Percentiles rank a stretch among this genome's conserved stretches.
Conservation (phyloP, 1,284 basidiomycete species). For the Anthracocystis setariae region DNA sequence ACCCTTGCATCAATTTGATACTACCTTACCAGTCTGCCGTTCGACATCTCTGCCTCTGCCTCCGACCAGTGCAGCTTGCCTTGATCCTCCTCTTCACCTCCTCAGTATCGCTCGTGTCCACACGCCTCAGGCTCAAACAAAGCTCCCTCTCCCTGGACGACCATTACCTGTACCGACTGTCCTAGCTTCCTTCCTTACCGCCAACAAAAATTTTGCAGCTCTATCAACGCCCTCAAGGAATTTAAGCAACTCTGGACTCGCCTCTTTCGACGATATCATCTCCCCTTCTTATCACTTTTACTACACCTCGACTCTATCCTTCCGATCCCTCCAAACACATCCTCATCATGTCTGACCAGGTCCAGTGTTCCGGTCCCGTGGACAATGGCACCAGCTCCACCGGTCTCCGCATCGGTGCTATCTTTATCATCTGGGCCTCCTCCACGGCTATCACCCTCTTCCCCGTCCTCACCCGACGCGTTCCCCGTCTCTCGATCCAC, state of each 20-base stretch:
- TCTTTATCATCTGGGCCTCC: slow-evolving; percentile 82
- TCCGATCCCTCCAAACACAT: background rate
- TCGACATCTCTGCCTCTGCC: background rate
- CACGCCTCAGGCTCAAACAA: no score
- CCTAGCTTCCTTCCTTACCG: slow-evolving; percentile 3
- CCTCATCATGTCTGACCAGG: slow-evolving; percentile 30
- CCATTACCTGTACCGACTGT: slow-evolving; percentile 5
- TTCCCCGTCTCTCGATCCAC: slow-evolving; percentile 67
- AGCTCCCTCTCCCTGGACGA: slow-evolving; percentile 1
- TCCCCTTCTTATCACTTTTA: background rate
- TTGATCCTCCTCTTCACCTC: no score
- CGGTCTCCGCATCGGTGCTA: slow-evolving; percentile 74
- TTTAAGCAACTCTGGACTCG: background rate
- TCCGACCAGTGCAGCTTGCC: no score
- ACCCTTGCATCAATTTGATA: background rate
- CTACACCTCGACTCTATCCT: background rate
- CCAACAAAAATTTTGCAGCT: background rate
- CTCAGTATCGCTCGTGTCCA: no score
- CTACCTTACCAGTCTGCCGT: slow-evolving; percentile 36
- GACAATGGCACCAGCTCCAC: slow-evolving; percentile 36
- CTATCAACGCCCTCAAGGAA: background rate
- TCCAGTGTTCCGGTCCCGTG: slow-evolving; percentile 36
- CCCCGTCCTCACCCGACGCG: slow-evolving; percentile 79
- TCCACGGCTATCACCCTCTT: slow-evolving; percentile 77
- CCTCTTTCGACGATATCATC: background rate